Evolutionary conservation across 805 yeast genomes (phyloP), one percentile per base, ranked within the genome.

Genomic region (Candida ovalis): DNA sequence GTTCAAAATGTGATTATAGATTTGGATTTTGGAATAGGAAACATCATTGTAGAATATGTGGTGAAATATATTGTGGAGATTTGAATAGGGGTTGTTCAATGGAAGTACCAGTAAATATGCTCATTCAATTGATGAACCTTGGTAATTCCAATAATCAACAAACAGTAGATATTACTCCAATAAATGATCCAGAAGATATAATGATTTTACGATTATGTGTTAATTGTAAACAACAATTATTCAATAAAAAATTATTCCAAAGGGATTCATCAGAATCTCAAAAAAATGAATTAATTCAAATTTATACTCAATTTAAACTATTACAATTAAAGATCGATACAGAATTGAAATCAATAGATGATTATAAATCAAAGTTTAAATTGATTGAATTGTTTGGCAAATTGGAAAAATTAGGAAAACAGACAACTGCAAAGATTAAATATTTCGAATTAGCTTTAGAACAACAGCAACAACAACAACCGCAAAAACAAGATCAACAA

Each of bases 21-120:
- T 94, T 89, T 63, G 71, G 76, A 10, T 67, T 86, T 40, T 61
- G 57, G 59, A 52, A 48, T 80, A 70, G 97, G 44, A 88, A 85
- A 54, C 98, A 94, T 62, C 99, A 92, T 63, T 94, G 99, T 64
- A 71, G 98, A 33, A 64, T 90, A 23, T 92, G 99, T 70, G 98
- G 98, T 0, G 60, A 66, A 24, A 79, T 86, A 1, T 88, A 89
- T 0, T 92, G 97, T 68, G 95, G 85, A 23, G 84, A 82, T 54
- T 56, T 64, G 44, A 68, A 50, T 43, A 76, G 72, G 8, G 82
- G 71, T 13, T 92, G 99, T 63, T 89, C 97, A 0, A 79, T 82
- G 61, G 80, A 81, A 47, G 83, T 88, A 0, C 88, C 88, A 0
- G 56, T 84, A 1, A 62, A 61, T 19, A 58, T 71, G 12, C 57